These are phyloP conservation scores for Brassica carinata DNA, from an alignment of 345 rosid species.

Conservation along the genomic window DNA sequence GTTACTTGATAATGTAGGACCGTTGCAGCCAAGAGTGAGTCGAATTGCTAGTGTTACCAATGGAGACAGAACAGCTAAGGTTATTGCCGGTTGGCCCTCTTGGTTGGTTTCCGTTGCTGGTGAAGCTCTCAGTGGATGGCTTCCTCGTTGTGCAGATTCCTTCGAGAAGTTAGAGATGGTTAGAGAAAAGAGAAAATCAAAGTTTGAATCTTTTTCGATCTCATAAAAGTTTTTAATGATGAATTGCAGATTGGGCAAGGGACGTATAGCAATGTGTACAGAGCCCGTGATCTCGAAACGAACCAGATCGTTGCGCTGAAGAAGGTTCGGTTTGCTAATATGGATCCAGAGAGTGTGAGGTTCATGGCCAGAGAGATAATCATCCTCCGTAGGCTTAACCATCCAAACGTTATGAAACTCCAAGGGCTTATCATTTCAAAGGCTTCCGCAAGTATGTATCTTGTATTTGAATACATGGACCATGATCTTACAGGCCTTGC, in stretches of 20 bases:
- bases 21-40: conserved; percentile 44
- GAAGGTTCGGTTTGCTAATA: conserved; percentile 72
- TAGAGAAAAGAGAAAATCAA: background rate
- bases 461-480: conserved; percentile 73
- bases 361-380: conserved; percentile 78
- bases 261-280: conserved; percentile 74
- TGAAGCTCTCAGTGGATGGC: conserved; percentile 93
- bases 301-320: conserved; percentile 64
- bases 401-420: conserved; percentile 75
- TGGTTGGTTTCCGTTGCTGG: conserved; percentile 94
- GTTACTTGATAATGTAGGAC: conserved; percentile 33
- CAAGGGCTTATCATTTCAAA: conserved; percentile 64
- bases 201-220: background rate
- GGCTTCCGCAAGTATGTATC: conserved; percentile 63
- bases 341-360: conserved; percentile 73
- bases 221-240: background rate
- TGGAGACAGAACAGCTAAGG: conserved; percentile 70
- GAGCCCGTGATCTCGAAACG: conserved; percentile 72
- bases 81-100: conserved; percentile 95
- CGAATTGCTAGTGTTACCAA: conserved; percentile 51
- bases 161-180: conserved; percentile 97
- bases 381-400: conserved; percentile 65
- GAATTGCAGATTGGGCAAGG: conserved; percentile 64
- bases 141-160: conserved; percentile 84
- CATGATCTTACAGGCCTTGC: conserved; percentile 73